Base-by-base conservation (phyloP, 1,139 yeast genomes). In the Arxiozyma slooffiae region DNA sequence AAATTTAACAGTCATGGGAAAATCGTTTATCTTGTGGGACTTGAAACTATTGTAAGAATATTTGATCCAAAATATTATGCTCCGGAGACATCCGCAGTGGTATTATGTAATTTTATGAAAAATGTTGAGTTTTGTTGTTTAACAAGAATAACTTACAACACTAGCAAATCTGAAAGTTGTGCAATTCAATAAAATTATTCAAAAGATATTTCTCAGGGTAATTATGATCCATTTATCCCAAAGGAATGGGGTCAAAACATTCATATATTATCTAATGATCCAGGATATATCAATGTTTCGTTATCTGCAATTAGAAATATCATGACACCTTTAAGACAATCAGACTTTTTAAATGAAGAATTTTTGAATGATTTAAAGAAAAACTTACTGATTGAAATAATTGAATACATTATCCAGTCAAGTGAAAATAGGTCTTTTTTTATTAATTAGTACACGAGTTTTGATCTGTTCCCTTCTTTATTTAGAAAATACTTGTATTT, bases 11-110 rank as follows among this genome's bases (percentile, higher is more conserved):
- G 38, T 20, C n/a, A 38, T 16, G 51, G 55, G n/a, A 38, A 52
- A 6, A 60, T 52, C 57, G 69, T 54, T 0, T 87, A 83, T 61
- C 67, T 87, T 48, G 75, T 86, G 47, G 96, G 96, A 0, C 86
- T 76, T 66, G 96, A 88, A 66, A 88, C 96, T 0, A 69, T 88
- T 46, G 68, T 81, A 22, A 71, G 96, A 47, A 72, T 88, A 7
- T 75, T 85, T 46, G 79, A 86, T 62, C 80, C 81, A 23, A 83
- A 82, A 59, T 89, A 88, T 67, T 89, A 89, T 62, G 53, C 60
- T 22, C 79, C 81, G 0, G 64, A 63, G 24, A 67, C 76, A 3
- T 64, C 84, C 4, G 63, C 68, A 8, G 72, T 69, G 2, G 77
- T 83, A 0, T 67, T 87, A 48, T 64, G 61, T 7, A 71, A 67